Conservation (phyloP, 108 stramenopile genomes). For the Mediolabrus comicus region DNA sequence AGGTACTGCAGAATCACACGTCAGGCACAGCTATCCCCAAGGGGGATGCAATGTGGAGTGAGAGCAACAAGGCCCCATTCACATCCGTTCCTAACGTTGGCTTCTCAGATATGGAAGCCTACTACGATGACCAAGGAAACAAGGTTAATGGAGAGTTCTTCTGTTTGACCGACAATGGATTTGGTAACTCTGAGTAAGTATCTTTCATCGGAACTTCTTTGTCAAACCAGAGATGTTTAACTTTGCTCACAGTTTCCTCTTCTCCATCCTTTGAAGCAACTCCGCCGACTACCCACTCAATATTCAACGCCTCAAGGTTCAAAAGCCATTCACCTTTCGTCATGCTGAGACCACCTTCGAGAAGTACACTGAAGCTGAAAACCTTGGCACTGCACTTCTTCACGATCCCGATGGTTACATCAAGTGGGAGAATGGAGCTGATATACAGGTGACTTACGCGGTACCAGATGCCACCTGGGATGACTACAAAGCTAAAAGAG, state of each 20-base stretch:
- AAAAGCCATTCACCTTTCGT: slow-evolving; percentile 48
- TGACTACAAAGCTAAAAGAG: slow-evolving; percentile 28
- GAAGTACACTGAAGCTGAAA: slow-evolving; percentile 32
- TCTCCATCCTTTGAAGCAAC: slow-evolving; percentile 10
- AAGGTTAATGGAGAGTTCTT: slow-evolving; percentile 32
- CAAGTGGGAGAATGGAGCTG: slow-evolving; percentile 47
- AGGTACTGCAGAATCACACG: slow-evolving; percentile 20
- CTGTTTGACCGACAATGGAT: slow-evolving; percentile 45
- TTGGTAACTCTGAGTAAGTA: slow-evolving; percentile 17
- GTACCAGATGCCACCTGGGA: slow-evolving; percentile 37
- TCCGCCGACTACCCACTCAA: slow-evolving; percentile 40
- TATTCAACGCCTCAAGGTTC: slow-evolving; percentile 43
- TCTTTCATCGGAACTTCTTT: background rate
- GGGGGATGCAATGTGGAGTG: background rate
- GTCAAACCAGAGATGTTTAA: background rate
- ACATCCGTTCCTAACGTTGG: slow-evolving; percentile 19
- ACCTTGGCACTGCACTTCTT: slow-evolving; percentile 24
- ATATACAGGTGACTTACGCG: slow-evolving; percentile 39
- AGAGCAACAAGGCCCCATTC: background rate
- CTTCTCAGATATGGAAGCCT: slow-evolving; percentile 41
- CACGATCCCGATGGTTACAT: slow-evolving; percentile 40
- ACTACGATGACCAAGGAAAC: slow-evolving; percentile 15
- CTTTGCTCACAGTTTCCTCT: background rate
- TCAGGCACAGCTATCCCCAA: slow-evolving; percentile 19
- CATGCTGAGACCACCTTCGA: slow-evolving; percentile 47